These are phyloP conservation scores for Pulveroboletus ravenelii DNA, from an alignment of 768 basidiomycete genomes.

Conservation along the genomic window DNA sequence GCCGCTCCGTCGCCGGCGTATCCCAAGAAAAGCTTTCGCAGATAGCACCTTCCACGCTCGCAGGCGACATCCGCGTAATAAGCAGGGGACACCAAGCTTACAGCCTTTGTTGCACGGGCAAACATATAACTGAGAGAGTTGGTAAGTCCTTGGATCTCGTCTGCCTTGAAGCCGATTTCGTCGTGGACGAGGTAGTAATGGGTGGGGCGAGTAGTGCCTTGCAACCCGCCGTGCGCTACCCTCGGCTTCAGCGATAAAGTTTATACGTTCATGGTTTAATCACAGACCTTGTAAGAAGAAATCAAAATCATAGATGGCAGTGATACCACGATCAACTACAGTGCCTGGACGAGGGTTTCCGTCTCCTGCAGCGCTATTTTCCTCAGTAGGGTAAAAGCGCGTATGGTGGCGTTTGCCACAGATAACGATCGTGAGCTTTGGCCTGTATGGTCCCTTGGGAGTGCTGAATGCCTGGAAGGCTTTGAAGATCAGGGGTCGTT, in stretches of 20 bases:
- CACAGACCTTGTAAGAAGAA: conserved; percentile 49
- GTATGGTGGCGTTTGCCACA: conserved; percentile 59
- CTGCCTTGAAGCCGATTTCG: conserved; percentile 45
- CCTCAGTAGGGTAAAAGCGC: conserved; percentile 50
- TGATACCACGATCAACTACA: conserved; percentile 51
- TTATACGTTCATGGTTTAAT: neutral
- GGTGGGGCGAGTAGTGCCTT: conserved; percentile 46
- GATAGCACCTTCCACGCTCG: conserved; percentile 51
- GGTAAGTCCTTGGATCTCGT: conserved; percentile 51
- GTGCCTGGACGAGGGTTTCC: conserved; percentile 53
- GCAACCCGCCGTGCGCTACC: conserved; percentile 42
- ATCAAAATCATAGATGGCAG: conserved; percentile 50
- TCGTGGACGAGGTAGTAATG: conserved; percentile 55
- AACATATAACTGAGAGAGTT: conserved; percentile 54
- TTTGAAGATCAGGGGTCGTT: conserved; percentile 39
- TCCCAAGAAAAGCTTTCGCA: conserved; percentile 46
- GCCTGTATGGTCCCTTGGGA: conserved; percentile 36
- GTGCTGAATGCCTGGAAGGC: conserved; percentile 40
- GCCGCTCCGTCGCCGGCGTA: conserved; percentile 21
- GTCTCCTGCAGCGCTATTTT: conserved; percentile 36
- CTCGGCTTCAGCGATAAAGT: neutral
- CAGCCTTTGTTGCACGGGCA: conserved; percentile 51
- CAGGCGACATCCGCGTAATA: conserved; percentile 47
- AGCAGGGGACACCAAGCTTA: conserved; percentile 34
- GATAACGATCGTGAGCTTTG: conserved; percentile 48